Conservation (phyloP, 2,329 filamentous ascomycete genomes). For the Fusarium cicatricum region DNA sequence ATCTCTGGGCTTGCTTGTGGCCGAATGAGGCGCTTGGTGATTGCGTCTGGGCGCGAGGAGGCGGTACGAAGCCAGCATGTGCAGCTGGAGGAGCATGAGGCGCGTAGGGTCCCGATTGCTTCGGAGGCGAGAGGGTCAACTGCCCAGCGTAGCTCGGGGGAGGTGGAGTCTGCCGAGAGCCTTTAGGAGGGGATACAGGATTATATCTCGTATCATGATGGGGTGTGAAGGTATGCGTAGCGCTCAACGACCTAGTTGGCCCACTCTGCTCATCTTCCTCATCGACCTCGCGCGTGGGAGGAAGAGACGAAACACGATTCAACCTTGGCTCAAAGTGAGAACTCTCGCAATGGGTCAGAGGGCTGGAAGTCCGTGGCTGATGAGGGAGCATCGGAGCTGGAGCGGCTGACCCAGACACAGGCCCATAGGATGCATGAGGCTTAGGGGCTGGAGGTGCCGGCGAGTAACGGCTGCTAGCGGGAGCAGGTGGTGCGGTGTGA, state of each 20-base stretch:
- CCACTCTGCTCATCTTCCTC: slow-evolving; percentile 58
- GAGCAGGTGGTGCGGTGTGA: slow-evolving; percentile 48
- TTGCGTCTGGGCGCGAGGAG: slow-evolving; percentile 68
- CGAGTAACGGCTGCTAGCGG: slow-evolving; percentile 61
- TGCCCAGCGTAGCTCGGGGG: slow-evolving; percentile 53
- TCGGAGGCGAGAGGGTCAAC: slow-evolving; percentile 63
- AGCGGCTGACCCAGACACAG: slow-evolving; percentile 46
- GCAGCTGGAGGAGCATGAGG: slow-evolving; percentile 49
- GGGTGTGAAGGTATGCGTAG: slow-evolving; percentile 37
- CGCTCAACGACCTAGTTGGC: slow-evolving; percentile 39
- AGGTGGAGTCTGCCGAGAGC: slow-evolving; percentile 59
- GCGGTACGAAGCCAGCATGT: slow-evolving; percentile 59
- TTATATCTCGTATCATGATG: slow-evolving; percentile 50
- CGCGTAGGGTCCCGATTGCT: slow-evolving; percentile 60
- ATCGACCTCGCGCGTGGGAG: slow-evolving; percentile 69
- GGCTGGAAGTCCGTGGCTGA: slow-evolving; percentile 71
- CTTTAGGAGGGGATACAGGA: slow-evolving; percentile 45
- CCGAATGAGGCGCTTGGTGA: slow-evolving; percentile 62
- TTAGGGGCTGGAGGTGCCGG: slow-evolving; percentile 55
- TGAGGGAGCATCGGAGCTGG: slow-evolving; percentile 62
- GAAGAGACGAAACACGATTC: slow-evolving; percentile 64
- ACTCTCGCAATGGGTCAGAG: slow-evolving; percentile 70
- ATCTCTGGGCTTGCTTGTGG: slow-evolving; percentile 44
- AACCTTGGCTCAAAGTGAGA: slow-evolving; percentile 64
- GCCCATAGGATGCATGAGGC: slow-evolving; percentile 53